These are phyloP conservation scores for Rhodosporidiobolus odoratus DNA, from an alignment of 768 basidiomycete species.

Conservation along the genomic window DNA sequence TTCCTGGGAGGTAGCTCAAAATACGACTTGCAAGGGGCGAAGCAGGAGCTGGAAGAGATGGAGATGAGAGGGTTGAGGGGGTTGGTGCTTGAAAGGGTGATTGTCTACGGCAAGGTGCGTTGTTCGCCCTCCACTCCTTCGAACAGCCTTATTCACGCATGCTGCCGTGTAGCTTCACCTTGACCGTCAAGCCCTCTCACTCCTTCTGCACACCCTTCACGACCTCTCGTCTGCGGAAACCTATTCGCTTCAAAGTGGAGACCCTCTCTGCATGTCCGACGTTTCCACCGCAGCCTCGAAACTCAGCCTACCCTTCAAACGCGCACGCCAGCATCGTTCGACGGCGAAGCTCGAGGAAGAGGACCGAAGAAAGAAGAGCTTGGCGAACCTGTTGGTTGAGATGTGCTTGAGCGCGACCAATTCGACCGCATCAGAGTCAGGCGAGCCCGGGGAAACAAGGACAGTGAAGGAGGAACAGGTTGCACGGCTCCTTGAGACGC, in stretches of 20 bases:
- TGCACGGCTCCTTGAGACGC: conserved; percentile 20
- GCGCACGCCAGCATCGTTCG: not conserved
- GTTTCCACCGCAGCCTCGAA: not conserved
- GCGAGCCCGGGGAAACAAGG: not conserved
- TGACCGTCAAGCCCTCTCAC: conserved; percentile 30
- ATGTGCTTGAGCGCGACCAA: conserved; percentile 8
- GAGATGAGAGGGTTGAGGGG: conserved; percentile 21
- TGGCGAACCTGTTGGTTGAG: conserved; percentile 33
- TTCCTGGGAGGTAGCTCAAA: conserved; percentile 18
- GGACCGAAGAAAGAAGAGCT: not conserved
- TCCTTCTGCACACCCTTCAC: conserved; percentile 25
- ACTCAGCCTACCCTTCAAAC: conserved; percentile 11
- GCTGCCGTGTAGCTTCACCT: conserved; percentile 29
- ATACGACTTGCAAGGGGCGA: conserved; percentile 27
- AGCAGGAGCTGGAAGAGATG: conserved; percentile 28
- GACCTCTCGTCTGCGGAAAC: conserved; percentile 32
- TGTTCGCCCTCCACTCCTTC: not conserved
- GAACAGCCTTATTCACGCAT: not conserved
- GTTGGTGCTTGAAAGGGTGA: conserved; percentile 21
- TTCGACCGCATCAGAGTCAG: not conserved
- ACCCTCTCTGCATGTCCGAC: conserved; percentile 14
- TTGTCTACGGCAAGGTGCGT: conserved; percentile 34
- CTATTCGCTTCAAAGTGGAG: conserved; percentile 25
- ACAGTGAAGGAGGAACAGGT: not conserved
- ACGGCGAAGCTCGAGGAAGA: conserved; percentile 1